Base-by-base conservation (phyloP, 495 filamentous ascomycete genomes). In the Tuber borchii region DNA sequence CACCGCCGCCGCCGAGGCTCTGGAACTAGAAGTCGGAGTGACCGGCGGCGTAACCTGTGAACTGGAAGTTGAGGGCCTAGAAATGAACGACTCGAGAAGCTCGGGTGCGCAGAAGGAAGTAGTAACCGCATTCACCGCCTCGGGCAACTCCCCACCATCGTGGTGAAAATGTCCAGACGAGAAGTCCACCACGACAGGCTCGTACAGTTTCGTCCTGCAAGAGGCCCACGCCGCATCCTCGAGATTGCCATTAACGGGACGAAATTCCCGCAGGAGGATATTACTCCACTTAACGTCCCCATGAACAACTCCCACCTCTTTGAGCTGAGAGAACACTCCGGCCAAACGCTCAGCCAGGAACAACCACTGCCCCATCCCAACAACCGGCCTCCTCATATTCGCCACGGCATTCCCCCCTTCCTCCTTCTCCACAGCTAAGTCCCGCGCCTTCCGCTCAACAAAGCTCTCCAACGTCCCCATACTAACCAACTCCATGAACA, bases 251-350 rank as follows among this genome's bases (percentile, higher is more conserved):
- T 6, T 1, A 9, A 14, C 22, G 6, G 69, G 72, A 2, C n/a
- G n/a, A 44, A 68, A 73, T 37, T 75, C 46, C 4, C 77, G 75
- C 8, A 83, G 72, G 4, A 83, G 74, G 46, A 83, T 73, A 42
- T 83, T 83, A 65, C 78, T 51, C 81, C 75, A 82, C 51, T 83
- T 83, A 22, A 83, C 69, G 26, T 83, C 81, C 19, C 81, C 81
- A 10, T 83, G 81, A 68, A 83, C 78, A 19, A 83, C 76, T 0
- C 76, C 73, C 0, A 48, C 71, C 2, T n/a, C 61, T 26, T 82
- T 80, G 7, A 83, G 74, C n/a, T 48, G 37, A n/a, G 48, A 34
- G 45, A 83, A 78, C 12, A 78, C 74, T 1, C 34, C 65, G n/a
- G 65, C 68, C 16, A 83, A 72, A 9, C 75, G 42, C 48, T 80